These are phyloP conservation scores for Cyclocybe aegerita DNA, from an alignment of 768 basidiomycete genomes.

Conservation along the genomic window DNA sequence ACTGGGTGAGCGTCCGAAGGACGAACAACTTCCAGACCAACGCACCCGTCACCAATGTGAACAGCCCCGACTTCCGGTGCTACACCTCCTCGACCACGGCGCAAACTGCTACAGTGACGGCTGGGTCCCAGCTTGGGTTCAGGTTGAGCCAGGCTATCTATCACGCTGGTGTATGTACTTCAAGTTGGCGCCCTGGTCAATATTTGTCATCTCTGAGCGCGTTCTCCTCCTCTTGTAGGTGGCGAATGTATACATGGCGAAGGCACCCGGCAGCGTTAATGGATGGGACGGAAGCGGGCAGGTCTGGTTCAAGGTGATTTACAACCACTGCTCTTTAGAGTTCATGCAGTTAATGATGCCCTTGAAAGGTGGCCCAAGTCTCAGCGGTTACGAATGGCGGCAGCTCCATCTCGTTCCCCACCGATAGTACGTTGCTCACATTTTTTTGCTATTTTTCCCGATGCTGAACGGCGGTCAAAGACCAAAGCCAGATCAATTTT, in stretches of 20 bases:
- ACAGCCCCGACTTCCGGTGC: conserved; percentile 14
- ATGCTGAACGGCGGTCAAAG: not conserved
- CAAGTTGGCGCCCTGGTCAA: not conserved
- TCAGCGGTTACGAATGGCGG: conserved; percentile 5
- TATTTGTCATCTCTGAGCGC: not conserved
- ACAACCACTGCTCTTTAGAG: not conserved
- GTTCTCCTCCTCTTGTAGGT: not conserved
- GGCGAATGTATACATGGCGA: conserved; percentile 4
- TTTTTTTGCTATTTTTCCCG: not conserved
- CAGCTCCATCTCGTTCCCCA: conserved; percentile 1
- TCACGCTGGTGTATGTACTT: conserved; percentile 11
- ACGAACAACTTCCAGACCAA: conserved; percentile 13
- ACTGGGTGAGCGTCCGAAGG: conserved; percentile 11
- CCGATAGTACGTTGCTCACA: not conserved
- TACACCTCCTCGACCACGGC: conserved; percentile 9
- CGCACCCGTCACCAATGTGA: conserved; percentile 9
- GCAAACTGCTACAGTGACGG: conserved; percentile 9
- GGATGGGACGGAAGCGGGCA: conserved; percentile 7
- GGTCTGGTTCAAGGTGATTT: conserved; percentile 9
- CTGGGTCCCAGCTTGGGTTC: conserved; percentile 11
- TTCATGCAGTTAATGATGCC: not conserved
- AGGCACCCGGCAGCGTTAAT: conserved; percentile 1
- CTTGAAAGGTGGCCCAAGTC: conserved; percentile 7
- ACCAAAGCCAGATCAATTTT: conserved; percentile 4
- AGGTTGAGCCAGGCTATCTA: conserved; percentile 9